These are phyloP conservation scores for Amanita muscaria DNA, from an alignment of 768 basidiomycete species.

Conservation along the genomic window DNA sequence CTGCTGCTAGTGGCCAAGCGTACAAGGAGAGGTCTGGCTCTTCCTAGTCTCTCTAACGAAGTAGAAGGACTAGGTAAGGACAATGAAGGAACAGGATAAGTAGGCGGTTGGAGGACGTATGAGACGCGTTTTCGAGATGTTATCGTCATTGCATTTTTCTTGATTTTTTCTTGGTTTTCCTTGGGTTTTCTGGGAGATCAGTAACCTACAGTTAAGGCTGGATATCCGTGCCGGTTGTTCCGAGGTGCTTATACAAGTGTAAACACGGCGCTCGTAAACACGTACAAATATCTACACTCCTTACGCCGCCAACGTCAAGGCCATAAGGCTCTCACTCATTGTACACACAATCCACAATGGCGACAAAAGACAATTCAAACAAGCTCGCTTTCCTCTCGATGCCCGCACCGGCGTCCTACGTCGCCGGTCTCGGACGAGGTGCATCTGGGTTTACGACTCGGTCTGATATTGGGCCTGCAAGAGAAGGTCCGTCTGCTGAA, in stretches of 20 bases:
- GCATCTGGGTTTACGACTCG: conserved; percentile 97
- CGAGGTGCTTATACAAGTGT: background rate
- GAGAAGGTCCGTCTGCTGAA: conserved; percentile 91
- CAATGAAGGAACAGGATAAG: conserved; percentile 52
- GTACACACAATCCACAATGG: conserved; percentile 13
- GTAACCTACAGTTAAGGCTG: too few species aligned
- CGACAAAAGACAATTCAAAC: conserved; percentile 41
- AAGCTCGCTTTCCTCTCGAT: conserved; percentile 84
- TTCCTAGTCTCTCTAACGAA: conserved; percentile 60
- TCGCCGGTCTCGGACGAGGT: conserved; percentile 96
- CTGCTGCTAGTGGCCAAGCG: background rate
- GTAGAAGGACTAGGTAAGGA: conserved; percentile 58
- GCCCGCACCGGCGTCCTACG: conserved; percentile 94
- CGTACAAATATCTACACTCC: background rate
- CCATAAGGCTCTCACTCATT: background rate
- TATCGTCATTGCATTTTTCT: conserved; percentile 2
- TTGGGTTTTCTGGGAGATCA: too few species aligned
- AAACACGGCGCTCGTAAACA: background rate
- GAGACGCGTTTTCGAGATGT: conserved; percentile 66
- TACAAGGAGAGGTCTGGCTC: background rate
- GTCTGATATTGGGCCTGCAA: conserved; percentile 96
- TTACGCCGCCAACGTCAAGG: too few species aligned
- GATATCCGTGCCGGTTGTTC: too few species aligned
- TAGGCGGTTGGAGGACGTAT: conserved; percentile 77
- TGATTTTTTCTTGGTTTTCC: too few species aligned